Evolutionary conservation across 2,329 filamentous ascomycete species (phyloP), one percentile per base, ranked within the genome.

Genomic region (Fusarium sp.): DNA sequence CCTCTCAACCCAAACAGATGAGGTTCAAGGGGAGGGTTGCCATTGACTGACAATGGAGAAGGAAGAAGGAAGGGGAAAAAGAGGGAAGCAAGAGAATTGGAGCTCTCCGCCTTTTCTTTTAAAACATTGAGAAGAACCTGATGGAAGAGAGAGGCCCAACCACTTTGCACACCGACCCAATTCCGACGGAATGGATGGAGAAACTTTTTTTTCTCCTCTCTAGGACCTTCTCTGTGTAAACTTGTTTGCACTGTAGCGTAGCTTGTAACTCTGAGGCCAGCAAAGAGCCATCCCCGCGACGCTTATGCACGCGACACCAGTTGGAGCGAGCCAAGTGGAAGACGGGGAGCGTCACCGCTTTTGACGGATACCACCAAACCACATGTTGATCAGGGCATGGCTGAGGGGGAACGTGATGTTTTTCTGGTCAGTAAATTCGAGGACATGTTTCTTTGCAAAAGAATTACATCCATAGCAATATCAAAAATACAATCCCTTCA

Each of bases 231-330:
- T 58, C 29, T 57, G 35, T 36, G 47, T 57, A 64, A 40, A 54
- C 57, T 63, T 54, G 65, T 38, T 47, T 56, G 58, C 20, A 63
- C 27, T 8, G n/a, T 25, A 5, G 18, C 5, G 14, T 29, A 52
- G 25, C 47, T 54, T 54, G 47, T 29, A 54, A 67, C 50, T 63
- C 29, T 36, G 63, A 57, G 56, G 56, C 29, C 50, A 38, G 47
- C 62, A 47, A 66, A 66, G 42, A 65, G 38, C 4, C 47, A 54
- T 52, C 42, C 63, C 35, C 69, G 56, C 56, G 66, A 70, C 75
- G 71, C 77, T 78, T 78, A 79, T 78, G 78, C 78, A 78, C 68
- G 77, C 77, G 72, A 78, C 75, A 75, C 74, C 76, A 73, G 77
- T 76, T 78, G 67, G 73, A 70, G 67, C 70, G 22, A 72, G 70